Base-by-base conservation (phyloP, 2,329 filamentous ascomycete genomes). In the Dryadomyces quercus-mongolicae region DNA sequence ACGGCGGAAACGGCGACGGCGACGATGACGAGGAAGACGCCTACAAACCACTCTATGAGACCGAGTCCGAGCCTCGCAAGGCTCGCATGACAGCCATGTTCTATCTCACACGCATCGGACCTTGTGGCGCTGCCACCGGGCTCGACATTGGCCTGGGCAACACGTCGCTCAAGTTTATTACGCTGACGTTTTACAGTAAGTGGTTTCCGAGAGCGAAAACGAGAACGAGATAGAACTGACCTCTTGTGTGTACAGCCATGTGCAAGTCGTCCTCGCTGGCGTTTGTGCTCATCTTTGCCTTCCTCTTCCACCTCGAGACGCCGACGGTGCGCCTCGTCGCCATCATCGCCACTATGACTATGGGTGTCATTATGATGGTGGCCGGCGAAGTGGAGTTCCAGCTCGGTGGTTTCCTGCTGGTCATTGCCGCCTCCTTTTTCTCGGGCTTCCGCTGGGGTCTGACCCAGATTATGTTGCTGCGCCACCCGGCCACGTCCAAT, bases 381-480 rank as follows among this genome's bases (percentile, higher is more conserved):
- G 89, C 90, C 6, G 93, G 92, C 57, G 93, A 98, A 70, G 84
- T 94, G 42, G 84, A 89, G 51, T 98, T 98, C 70, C 83, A 90
- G 62, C 75, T 85, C 0, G 76, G 88, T 34, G 93, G 93, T 45
- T 98, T 98, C 68, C 70, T 89, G 49, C 84, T 98, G 59, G 87
- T 97, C 70, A 97, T 98, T 68, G 84, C 85, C 0, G 91, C 93
- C 13, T 88, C 90, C 52, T 93, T 95, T 71, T 95, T 95, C 66
- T 95, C 90, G 1, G 93, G 93, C 54, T 95, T 98, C 72, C 85
- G 93, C 62, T 98, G 93, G 93, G 88, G 82, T n/a, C 74, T 98
- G n/a, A 97, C 93, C 0, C 93, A 98, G 66, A 95, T 98, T 57
- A 81, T 98, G 4, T 81, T 98, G 7, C 81, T 97, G 31, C 86